Evolutionary conservation across 306 rosid genomes (phyloP).

Genomic region (Fragaria vesca): DNA sequence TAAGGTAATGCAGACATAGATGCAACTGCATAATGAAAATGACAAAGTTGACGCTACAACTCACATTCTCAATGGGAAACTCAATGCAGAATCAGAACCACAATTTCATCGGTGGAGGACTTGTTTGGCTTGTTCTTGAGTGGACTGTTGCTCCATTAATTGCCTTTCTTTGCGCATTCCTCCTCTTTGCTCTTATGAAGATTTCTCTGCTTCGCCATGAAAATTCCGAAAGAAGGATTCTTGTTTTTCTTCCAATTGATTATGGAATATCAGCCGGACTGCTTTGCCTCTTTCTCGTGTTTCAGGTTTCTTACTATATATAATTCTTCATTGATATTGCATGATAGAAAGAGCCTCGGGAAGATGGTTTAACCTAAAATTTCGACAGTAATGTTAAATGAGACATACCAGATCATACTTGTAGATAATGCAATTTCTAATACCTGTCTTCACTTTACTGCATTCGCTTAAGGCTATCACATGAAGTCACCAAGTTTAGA

Average conservation of each 20-base stretch:
- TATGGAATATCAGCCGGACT: constrained; percentile 32
- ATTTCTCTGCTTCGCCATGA: constrained; percentile 16
- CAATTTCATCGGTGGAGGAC: constrained; percentile 31
- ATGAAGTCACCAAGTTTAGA: not conserved
- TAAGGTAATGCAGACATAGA: constrained; percentile 16
- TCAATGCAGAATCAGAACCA: constrained; percentile 25
- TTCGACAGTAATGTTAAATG: not conserved
- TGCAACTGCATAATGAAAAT: not conserved
- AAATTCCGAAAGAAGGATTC: constrained; percentile 19
- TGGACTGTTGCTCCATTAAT: constrained; percentile 28
- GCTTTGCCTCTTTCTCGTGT: constrained; percentile 29
- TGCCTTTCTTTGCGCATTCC: constrained; percentile 12
- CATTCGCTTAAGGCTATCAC: not conserved
- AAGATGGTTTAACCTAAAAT: not conserved
- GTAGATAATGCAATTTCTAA: not conserved
- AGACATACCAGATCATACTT: not conserved
- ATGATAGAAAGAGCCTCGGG: not conserved
- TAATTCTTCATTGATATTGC: not conserved
- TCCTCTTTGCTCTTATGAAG: constrained; percentile 25
- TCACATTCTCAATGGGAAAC: constrained; percentile 4
- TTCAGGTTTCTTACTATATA: constrained; percentile 8
- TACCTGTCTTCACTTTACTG: not conserved
- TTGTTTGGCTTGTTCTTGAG: constrained; percentile 27
- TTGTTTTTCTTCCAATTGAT: constrained; percentile 22
- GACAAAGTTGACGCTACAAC: not conserved